Evolutionary conservation across 208 protist genomes (phyloP).

Genomic region (Wallacemonas sp.): DNA sequence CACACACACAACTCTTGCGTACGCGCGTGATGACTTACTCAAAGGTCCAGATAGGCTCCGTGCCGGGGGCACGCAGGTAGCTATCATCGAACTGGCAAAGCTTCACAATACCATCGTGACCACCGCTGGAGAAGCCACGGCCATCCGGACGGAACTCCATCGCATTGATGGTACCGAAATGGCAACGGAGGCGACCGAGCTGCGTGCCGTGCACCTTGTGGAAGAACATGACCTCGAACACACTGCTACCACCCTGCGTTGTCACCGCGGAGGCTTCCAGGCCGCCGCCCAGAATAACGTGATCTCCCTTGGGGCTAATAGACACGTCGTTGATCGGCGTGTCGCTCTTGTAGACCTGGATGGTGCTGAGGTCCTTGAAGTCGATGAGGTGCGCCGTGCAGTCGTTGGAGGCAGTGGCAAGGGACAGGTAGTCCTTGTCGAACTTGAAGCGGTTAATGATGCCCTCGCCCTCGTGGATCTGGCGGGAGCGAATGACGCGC

Average conservation of each 20-base stretch:
- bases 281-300: constrained; percentile 96
- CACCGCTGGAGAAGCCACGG: constrained; percentile 90
- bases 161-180: constrained; percentile 99
- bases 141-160: constrained; percentile 96
- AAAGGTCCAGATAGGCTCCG: constrained; percentile 63
- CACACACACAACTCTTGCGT: no score
- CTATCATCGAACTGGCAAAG: constrained; percentile 94
- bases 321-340: constrained; percentile 96
- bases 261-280: constrained; percentile 97
- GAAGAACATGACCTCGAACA: constrained; percentile 97
- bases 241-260: constrained; percentile 83
- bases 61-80: constrained; percentile 85
- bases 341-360: constrained; percentile 96
- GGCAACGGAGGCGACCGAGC: constrained; percentile 95
- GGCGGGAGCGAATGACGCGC: constrained; percentile 66
- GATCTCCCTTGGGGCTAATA: constrained; percentile 92
- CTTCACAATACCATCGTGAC: constrained; percentile 96
- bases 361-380: constrained; percentile 85
- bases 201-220: constrained; percentile 96
- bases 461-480: constrained; percentile 60
- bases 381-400: constrained; percentile 96
- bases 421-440: constrained; percentile 86
- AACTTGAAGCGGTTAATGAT: constrained; percentile 91
- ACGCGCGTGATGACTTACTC: no score
- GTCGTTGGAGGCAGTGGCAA: constrained; percentile 95